Base-by-base conservation (phyloP, 208 protist species). In the Trypanosoma caninum region DNA sequence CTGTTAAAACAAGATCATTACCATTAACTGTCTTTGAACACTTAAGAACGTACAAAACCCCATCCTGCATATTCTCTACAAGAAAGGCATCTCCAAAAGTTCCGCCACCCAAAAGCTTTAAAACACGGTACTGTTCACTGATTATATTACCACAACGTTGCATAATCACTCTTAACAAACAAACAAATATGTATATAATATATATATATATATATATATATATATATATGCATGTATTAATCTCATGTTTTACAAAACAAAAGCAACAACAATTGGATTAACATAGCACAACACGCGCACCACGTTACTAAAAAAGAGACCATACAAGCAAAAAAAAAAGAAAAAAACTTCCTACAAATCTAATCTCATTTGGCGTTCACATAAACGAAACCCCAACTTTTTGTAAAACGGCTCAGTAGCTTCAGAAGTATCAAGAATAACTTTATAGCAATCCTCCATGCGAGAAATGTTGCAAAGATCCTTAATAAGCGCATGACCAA, bases 351-450 rank as follows among this genome's bases (percentile, higher is more conserved):
- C 5, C n/a, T 51, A 54, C 16, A 88, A 31, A 41, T 91, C 76
- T 14, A 83, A 58, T 2, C 87, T 85, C 87, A 94, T 89, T 53
- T 94, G 87, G 13, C 63, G 61, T 41, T 91, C 83, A 52, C 71
- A 70, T 34, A 64, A 50, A 2, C 31, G 35, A 51, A 94, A 94
- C 0, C 84, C 88, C 18, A 75, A 47, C 28, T 88, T 88, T 38
- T 76, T 57, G 59, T 95, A 95, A 58, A 87, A 92, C 0, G 50
- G 20, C 1, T 79, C 31, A 14, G 59, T 65, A 7, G 58, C 44
- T 11, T 95, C 89, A 30, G 65, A 65, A 58, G 72, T 82, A 59
- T 95, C 83, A 9, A 95, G 70, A 60, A 95, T 89, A 28, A 93
- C 68, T 59, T 95, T 95, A 67, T 95, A 95, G 69, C 89, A 95